Percentiles rank a stretch among this genome's conserved stretches.
phyloP scores from a whole-genome alignment of 192 early-diverging fungal species.

The Mortierella antarctica region DNA sequence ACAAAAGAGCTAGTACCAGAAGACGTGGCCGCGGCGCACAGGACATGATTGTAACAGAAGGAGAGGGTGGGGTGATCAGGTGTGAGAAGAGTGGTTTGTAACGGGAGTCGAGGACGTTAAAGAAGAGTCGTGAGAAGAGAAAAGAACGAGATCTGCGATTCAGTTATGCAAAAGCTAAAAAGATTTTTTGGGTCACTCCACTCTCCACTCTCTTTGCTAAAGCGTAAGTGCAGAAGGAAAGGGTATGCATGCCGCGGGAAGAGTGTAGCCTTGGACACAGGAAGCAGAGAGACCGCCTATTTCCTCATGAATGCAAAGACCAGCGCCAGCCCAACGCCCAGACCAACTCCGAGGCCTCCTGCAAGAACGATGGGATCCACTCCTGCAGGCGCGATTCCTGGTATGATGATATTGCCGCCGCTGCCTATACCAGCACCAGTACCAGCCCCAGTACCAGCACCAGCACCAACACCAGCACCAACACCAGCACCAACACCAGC shows the following conservation, averaged over 20 bases:
- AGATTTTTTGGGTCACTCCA: too few relatives aligned
- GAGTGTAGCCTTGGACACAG: not conserved
- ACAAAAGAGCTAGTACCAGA: too few relatives aligned
- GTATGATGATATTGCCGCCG: not conserved
- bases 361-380: slow-evolving; percentile 10
- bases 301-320: slow-evolving; percentile 17
- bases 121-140: too few relatives aligned
- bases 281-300: not conserved
- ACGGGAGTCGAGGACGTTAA: not conserved
- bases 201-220: too few relatives aligned
- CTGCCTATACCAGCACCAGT: not conserved
- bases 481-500: not conserved
- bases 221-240: not conserved
- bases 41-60: too few relatives aligned
- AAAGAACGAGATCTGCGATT: too few relatives aligned
- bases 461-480: not conserved
- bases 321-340: slow-evolving; percentile 23
- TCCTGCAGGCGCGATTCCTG: not conserved
- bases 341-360: slow-evolving; percentile 19
- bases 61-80: not conserved
- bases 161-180: too few relatives aligned
- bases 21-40: too few relatives aligned
- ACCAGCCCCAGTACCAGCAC: slow-evolving; percentile 15
- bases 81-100: too few relatives aligned
- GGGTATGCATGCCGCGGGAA: too few relatives aligned